A percentile compares a stretch with the other conserved stretches of the same genome.
phyloP scores from a whole-genome alignment of 2,329 filamentous ascomycete genomes.

The Colletotrichum zoysiae region DNA sequence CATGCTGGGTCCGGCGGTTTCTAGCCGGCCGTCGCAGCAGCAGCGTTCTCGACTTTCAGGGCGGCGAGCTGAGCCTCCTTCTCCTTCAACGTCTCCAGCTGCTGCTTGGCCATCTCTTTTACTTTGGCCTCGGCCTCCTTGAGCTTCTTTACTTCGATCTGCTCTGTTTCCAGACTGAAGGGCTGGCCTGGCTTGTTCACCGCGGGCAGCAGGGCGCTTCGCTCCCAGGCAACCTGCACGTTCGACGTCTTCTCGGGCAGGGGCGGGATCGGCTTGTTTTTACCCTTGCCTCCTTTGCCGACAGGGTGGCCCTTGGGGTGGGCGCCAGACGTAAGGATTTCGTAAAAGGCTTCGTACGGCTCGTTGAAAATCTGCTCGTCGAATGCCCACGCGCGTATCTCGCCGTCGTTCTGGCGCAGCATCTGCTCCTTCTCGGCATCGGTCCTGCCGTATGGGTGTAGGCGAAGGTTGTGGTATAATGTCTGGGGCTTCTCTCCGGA shows the following conservation, averaged over 20 bases:
- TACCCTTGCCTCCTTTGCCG: conserved; percentile 65
- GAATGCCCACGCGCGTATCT: conserved; percentile 84
- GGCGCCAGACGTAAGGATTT: conserved; percentile 82
- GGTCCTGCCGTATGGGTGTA: conserved; percentile 90
- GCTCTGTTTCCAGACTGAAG: conserved; percentile 80
- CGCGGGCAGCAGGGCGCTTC: conserved; percentile 81
- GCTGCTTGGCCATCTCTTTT: conserved; percentile 68
- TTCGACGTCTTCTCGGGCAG: conserved; percentile 50
- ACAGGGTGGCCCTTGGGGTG: conserved; percentile 61
- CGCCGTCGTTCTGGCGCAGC: conserved; percentile 65
- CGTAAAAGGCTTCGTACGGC: conserved; percentile 92
- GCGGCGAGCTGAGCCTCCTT: conserved; percentile 73
- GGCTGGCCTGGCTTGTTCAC: conserved; percentile 75
- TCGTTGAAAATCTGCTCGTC: conserved; percentile 99
- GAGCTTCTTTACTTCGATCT: conserved; percentile 70
- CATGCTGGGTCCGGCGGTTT: conserved; percentile 18
- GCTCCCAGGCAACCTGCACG: conserved; percentile 61
- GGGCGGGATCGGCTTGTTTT: conserved; percentile 59
- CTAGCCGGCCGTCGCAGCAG: conserved; percentile 51
- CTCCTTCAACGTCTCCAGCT: conserved; percentile 71
- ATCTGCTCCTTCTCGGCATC: conserved; percentile 77
- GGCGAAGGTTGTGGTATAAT: conserved; percentile 90
- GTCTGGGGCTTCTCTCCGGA: conserved; percentile 94
- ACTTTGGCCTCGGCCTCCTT: conserved; percentile 75
- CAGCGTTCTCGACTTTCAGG: conserved; percentile 70